A percentile compares a stretch with the other conserved stretches of the same genome.
Conservation (phyloP, 768 basidiomycete species). For the Agrocybe praecox region DNA sequence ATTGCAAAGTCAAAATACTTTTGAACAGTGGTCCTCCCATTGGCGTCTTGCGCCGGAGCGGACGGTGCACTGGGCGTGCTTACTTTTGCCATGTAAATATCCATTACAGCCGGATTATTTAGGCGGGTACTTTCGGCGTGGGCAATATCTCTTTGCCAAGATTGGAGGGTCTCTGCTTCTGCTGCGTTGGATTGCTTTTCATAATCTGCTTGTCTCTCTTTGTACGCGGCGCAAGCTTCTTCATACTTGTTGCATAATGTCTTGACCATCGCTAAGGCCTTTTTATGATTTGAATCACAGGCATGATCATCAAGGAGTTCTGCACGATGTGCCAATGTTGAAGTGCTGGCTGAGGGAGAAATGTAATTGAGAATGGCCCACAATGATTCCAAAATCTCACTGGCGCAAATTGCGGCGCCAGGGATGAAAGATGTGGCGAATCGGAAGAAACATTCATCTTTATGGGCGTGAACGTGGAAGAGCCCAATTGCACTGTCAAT, state of each 20-base stretch:
- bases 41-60: neutral
- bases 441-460: constrained; percentile 23
- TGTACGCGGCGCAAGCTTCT: neutral
- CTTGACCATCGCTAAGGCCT: constrained; percentile 14
- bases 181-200: neutral
- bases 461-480: constrained; percentile 28
- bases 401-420: constrained; percentile 1
- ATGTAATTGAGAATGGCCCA: constrained; percentile 21
- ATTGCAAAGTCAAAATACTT: neutral
- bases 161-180: neutral
- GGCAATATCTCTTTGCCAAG: neutral
- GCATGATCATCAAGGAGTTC: constrained; percentile 26
- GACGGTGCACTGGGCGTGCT: too few relatives aligned
- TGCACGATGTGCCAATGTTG: constrained; percentile 12
- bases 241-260: neutral
- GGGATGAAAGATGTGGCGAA: constrained; percentile 21
- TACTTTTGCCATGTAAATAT: neutral
- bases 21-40: neutral
- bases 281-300: constrained; percentile 25
- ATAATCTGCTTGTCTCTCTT: neutral
- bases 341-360: constrained; percentile 4
- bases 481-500: constrained; percentile 20
- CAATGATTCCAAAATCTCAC: constrained; percentile 21
- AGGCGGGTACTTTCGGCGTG: neutral
- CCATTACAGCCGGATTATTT: neutral